Base-by-base conservation (phyloP, 129 eudicot genomes). In the Lonicera japonica region DNA sequence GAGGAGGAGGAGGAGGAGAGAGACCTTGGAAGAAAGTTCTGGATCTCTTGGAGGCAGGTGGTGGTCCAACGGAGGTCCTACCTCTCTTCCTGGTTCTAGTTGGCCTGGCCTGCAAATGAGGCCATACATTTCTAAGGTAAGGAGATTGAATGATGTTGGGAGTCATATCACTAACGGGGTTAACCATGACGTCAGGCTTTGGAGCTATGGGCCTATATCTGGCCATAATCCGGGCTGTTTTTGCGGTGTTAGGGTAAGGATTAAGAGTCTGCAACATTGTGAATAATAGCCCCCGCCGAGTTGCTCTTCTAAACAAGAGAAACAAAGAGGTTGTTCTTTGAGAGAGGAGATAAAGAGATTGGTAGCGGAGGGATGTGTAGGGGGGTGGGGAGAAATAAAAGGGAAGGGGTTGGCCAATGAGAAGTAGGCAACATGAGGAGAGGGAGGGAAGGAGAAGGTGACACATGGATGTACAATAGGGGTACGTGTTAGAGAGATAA, bases 151-250 rank as follows among this genome's bases (percentile, higher is more conserved):
- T 22, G 52, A 87, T 81, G 16, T 72, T 80, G 17, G 70, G 83
- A 8, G 88, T 72, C 74, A 77, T 36, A 5, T 2, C 58, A 6
- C 63, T 41, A 14, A 21, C 39, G 19, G 60, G 16, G 16, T 52
- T 8, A 6, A 11, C 7, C 3, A 75, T 53, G 45, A 73, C 11
- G 15, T 77, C 81, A 11, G 90, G 96, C 25, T 75, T 84, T 18
- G 86, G 98, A 10, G 98, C 96, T 2, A 91, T 91, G 5, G 98
- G 98, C 45, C 90, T 41, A 48, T 87, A 91, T 23, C 95, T 73
- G 22, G 96, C 90, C 82, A 91, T 72, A 70, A 91, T 91, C 59
- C 82, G 81, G 57, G 94, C 96, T 0, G 95, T 91, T 70, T 83
- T 87, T 18, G 90, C 79, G 11, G 82, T 66, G 68, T 75, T 58